Evolutionary conservation across 2,329 filamentous ascomycete genomes (phyloP), one percentile per base, ranked within the genome.

Genomic region (Aureobasidium sp.): DNA sequence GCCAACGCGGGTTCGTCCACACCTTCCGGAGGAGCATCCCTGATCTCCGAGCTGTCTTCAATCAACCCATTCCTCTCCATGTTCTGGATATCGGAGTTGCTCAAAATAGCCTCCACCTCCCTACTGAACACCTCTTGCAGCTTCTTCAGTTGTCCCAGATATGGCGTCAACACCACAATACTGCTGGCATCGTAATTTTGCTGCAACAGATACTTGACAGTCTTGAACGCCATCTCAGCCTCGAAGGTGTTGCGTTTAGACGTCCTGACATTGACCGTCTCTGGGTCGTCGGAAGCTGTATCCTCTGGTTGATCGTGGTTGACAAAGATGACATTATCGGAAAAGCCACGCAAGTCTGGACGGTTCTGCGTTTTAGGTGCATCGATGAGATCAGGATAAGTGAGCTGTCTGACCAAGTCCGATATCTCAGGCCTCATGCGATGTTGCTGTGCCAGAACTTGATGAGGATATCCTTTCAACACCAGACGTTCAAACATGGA

Each of bases 401-500:
- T 68, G 0, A 81, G 81, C 0, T 76, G 70, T 0, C 83, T 75
- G 9, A 89, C 74, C 0, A 90, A 76, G 1, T 70, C 68, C 0
- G 87, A 78, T 10, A 90, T 85, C 0, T 75, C 76, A 0, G 86
- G 86, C 55, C 81, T 78, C 94, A 99, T 99, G 71, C 94, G 93
- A 73, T 99, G 99, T 73, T 99, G 94, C 38, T 96, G 92, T 68
- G 96, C 95, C 59, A 99, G 82, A 57, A 93, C 89, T 67, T 96
- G 96, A 8, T 94, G 94, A 40, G 88, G 86, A 68, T 91, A 88
- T 46, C 88, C 88, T n/a, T 97, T 82, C 69, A 93, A 90, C 67
- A 97, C 92, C 54, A 99, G 81, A 68, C 94, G 90, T 77, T 99
- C 94, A 70, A 99, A 99, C 10, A 99, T 81, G n/a, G 93, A 97